These are phyloP conservation scores for Boletus mariae DNA, from an alignment of 1,284 basidiomycete species.

Conservation along the genomic window DNA sequence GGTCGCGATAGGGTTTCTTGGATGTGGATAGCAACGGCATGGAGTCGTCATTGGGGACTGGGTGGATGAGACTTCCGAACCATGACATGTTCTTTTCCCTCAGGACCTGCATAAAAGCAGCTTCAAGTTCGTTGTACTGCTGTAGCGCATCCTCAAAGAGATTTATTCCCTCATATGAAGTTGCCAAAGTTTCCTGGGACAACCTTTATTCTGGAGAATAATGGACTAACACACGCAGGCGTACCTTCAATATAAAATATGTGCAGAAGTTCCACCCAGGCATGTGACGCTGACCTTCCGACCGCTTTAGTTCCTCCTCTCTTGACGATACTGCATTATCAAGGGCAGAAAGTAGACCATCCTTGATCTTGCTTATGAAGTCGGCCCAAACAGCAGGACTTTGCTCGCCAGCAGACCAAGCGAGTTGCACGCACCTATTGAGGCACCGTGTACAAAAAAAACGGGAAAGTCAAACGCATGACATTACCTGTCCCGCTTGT, in stretches of 20 bases:
- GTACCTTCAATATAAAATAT: conserved; percentile 91
- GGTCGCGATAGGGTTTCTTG: conserved; percentile 84
- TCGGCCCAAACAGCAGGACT: conserved; percentile 90
- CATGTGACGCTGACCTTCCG: conserved; percentile 82
- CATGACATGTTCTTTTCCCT: conserved; percentile 84
- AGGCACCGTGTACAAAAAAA: conserved; percentile 17
- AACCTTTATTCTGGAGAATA: background rate
- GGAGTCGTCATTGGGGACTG: conserved; percentile 74
- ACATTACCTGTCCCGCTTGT: conserved; percentile 81
- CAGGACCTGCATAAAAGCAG: conserved; percentile 75
- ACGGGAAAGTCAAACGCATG: conserved; percentile 12
- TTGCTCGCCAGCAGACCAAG: conserved; percentile 62
- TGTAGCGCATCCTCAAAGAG: conserved; percentile 86
- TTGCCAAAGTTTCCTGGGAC: conserved; percentile 85
- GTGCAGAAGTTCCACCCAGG: conserved; percentile 97
- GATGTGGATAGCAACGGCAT: conserved; percentile 73
- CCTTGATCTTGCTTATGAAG: conserved; percentile 85
- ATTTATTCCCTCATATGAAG: conserved; percentile 88
- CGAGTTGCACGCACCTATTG: conserved; percentile 74
- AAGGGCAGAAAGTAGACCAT: conserved; percentile 79
- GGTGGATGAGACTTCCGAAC: conserved; percentile 82
- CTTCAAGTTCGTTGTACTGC: conserved; percentile 91
- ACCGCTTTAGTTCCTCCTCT: conserved; percentile 85
- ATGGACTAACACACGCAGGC: conserved; percentile 1
- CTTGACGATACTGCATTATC: conserved; percentile 74